Evolutionary conservation across 2,329 filamentous ascomycete genomes (phyloP).

Genomic region (Lachnellula subtilissima): DNA sequence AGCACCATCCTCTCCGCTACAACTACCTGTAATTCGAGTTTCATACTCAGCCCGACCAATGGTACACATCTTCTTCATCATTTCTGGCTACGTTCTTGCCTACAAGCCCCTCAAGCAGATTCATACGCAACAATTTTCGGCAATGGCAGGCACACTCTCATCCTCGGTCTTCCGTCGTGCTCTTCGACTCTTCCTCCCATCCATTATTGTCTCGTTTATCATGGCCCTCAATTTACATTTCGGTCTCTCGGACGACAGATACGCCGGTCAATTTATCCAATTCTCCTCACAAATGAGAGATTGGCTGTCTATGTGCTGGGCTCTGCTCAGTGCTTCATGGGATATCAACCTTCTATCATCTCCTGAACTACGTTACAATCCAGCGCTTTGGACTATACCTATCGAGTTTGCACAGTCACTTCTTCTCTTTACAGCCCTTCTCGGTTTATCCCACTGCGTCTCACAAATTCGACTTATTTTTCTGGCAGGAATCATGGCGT

Average conservation of each 20-base stretch:
- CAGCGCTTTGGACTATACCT: conserved; percentile 31
- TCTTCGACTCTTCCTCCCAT: conserved; percentile 43
- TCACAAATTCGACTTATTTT: conserved; percentile 22
- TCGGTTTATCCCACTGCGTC: conserved; percentile 25
- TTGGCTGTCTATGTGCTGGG: conserved; percentile 38
- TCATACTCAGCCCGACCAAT: conserved; percentile 43
- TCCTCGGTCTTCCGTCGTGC: conserved; percentile 45
- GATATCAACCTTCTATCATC: conserved; percentile 14
- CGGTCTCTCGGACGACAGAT: conserved; percentile 41
- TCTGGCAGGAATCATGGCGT: conserved; percentile 18
- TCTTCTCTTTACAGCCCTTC: conserved; percentile 25
- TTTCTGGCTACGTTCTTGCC: conserved; percentile 45
- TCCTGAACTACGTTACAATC: conserved; percentile 24
- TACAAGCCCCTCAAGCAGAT: conserved; percentile 41
- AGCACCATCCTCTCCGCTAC: conserved; percentile 37
- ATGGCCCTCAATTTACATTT: conserved; percentile 42
- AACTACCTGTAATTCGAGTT: conserved; percentile 42
- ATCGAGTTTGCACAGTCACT: conserved; percentile 30
- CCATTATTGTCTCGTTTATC: conserved; percentile 39
- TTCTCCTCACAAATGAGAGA: conserved; percentile 37
- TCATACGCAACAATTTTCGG: conserved; percentile 35
- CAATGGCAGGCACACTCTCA: conserved; percentile 37
- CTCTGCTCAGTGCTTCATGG: conserved; percentile 26
- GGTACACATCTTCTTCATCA: conserved; percentile 49
- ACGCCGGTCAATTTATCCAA: conserved; percentile 34